Conservation (phyloP, 2,329 filamentous ascomycete species). For the Talaromyces sp. region DNA sequence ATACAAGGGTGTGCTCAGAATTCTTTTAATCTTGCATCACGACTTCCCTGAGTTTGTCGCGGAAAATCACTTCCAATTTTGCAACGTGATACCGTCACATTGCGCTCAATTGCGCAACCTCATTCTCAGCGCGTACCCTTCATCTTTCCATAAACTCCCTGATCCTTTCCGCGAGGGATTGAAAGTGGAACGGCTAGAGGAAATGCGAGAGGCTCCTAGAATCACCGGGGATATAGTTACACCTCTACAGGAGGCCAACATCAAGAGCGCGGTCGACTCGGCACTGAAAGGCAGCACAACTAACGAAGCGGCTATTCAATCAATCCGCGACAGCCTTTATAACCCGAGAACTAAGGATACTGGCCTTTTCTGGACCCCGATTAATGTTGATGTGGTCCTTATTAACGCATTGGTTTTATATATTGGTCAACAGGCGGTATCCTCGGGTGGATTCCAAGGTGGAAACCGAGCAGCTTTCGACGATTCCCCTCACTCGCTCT, state of each 20-base stretch:
- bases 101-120: slow-evolving; percentile 86
- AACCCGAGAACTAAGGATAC: slow-evolving; percentile 54
- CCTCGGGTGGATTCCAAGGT: slow-evolving; percentile 53
- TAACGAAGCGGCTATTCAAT: slow-evolving; percentile 64
- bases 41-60: slow-evolving; percentile 92
- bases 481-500: slow-evolving; percentile 61
- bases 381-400: slow-evolving; percentile 64
- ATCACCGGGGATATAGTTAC: slow-evolving; percentile 59
- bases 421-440: slow-evolving; percentile 67
- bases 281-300: slow-evolving; percentile 54
- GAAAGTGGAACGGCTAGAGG: slow-evolving; percentile 71
- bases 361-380: slow-evolving; percentile 60
- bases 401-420: slow-evolving; percentile 81
- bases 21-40: slow-evolving; percentile 80
- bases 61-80: slow-evolving; percentile 77
- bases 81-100: slow-evolving; percentile 73
- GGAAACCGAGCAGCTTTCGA: slow-evolving; percentile 57
- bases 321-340: slow-evolving; percentile 69
- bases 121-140: slow-evolving; percentile 74
- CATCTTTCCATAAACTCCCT: slow-evolving; percentile 63
- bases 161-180: slow-evolving; percentile 68
- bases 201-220: slow-evolving; percentile 62
- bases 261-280: slow-evolving; percentile 51
- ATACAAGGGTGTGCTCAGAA: slow-evolving; percentile 76
- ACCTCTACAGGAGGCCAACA: slow-evolving; percentile 42